Conservation (phyloP, 1,284 basidiomycete species). For the Malassezia equina region DNA sequence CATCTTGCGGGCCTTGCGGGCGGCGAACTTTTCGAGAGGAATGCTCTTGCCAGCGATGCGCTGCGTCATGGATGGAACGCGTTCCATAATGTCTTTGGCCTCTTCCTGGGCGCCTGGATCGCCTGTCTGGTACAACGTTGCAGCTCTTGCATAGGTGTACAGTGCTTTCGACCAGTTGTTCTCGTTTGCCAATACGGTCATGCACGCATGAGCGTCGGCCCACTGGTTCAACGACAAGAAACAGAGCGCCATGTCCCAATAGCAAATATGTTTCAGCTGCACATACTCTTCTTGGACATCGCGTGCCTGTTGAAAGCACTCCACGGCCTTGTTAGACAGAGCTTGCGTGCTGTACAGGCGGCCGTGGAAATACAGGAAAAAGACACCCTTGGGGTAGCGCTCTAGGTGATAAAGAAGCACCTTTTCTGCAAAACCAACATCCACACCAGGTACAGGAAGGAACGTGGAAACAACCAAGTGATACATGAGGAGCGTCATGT, state of each 20-base stretch:
- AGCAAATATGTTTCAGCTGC: conserved; percentile 46
- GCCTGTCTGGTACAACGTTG: conserved; percentile 30
- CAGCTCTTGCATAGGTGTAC: conserved; percentile 40
- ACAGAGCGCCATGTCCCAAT: conserved; percentile 45
- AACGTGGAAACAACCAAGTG: conserved; percentile 46
- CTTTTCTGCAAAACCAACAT: conserved; percentile 44
- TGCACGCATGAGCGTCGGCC: conserved; percentile 30
- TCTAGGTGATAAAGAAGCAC: conserved; percentile 42
- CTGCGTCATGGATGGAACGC: conserved; percentile 36
- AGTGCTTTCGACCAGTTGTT: conserved; percentile 47
- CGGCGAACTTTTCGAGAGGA: conserved; percentile 46
- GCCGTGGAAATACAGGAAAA: conserved; percentile 48
- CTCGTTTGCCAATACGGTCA: conserved; percentile 33
- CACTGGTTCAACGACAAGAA: conserved; percentile 38
- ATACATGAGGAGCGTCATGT: conserved; percentile 44
- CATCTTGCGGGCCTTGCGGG: conserved; percentile 42
- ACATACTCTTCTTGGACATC: conserved; percentile 45
- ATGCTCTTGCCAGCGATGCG: conserved; percentile 47
- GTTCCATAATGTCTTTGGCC: conserved; percentile 28
- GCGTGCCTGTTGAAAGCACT: conserved; percentile 34
- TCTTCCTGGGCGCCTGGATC: conserved; percentile 16
- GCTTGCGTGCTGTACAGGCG: conserved; percentile 46
- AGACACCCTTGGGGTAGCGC: conserved; percentile 43
- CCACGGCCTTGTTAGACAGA: conserved; percentile 32
- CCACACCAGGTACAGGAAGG: conserved; percentile 42